Evolutionary conservation across 345 rosid species (phyloP), one percentile per base, ranked within the genome.

Genomic region (Lagerstroemia speciosa): DNA sequence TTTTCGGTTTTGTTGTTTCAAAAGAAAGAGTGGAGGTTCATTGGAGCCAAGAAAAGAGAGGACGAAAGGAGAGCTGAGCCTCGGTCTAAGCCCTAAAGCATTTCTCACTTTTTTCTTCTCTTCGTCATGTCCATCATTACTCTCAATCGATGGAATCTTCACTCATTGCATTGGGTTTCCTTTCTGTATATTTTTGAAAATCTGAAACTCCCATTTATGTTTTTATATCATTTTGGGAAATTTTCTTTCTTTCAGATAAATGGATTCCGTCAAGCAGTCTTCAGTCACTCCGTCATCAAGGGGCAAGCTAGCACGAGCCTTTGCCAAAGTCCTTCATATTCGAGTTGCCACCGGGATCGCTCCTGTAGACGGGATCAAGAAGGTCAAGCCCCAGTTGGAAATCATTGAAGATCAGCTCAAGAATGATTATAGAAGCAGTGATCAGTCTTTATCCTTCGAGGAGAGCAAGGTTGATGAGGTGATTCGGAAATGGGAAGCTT

Each of bases 221-320:
- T 8, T 31, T 8, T 14, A 40, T n/a, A 19, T 24, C 14, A 12
- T 6, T 38, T 30, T 10, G 66, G 62, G 27, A 24, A 43, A 2
- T 40, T 67, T 69, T 55, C 41, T 71, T 71, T 64, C 62, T 71
- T 19, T 67, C 41, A 78, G 88, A 89, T 50, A 50, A 22, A 50
- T 93, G 98, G 98, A 89, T 76, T 75, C 90, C 9, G 87, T 84
- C 67, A 87, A 79, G 67, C 86, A 81, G 17, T 68, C 96, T 22
- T 74, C 82, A 6, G 72, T 80, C 71, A 75, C 93, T 45, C 80
- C 86, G 20, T 27, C 66, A 5, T 70, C 82, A 22, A 89, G 83
- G 82, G 88, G 88, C 72, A 87, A 79, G 78, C 75, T 91, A 57
- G 84, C 79, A 10, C 85, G 89, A 8, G 75, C 89, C 14, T 79